phyloP scores from a whole-genome alignment of 305 asterid genomes.

The Rubia occidens region DNA sequence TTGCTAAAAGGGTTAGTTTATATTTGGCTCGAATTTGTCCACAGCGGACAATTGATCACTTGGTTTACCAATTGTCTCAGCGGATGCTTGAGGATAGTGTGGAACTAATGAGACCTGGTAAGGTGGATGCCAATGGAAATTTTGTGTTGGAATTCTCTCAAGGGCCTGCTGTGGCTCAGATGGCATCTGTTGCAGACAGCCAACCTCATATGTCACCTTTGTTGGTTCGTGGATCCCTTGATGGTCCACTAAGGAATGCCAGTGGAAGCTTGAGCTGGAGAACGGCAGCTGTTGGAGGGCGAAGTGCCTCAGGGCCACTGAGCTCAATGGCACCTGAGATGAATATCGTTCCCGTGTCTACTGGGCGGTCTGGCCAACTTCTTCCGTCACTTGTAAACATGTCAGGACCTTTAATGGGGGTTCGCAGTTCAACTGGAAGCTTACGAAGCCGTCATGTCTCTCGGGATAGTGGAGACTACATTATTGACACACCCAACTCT shows the following conservation, averaged over 20 bases:
- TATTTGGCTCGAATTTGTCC: constrained; percentile 98
- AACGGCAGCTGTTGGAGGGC: constrained; percentile 89
- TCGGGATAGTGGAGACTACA: constrained; percentile 95
- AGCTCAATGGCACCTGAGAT: constrained; percentile 93
- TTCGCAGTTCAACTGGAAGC: constrained; percentile 96
- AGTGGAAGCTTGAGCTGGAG: constrained; percentile 99
- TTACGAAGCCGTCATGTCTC: constrained; percentile 95
- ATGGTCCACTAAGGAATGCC: constrained; percentile 91
- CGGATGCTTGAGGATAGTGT: constrained; percentile 97
- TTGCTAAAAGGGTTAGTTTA: constrained; percentile 92
- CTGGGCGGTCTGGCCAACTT: constrained; percentile 96
- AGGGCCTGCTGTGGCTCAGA: constrained; percentile 74
- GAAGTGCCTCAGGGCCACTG: constrained; percentile 97
- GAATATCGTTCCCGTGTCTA: constrained; percentile 73
- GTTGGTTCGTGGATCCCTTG: constrained; percentile 94
- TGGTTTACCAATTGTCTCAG: constrained; percentile 97
- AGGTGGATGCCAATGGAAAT: constrained; percentile 62
- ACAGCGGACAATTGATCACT: constrained; percentile 93
- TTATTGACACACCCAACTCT: constrained; percentile 91
- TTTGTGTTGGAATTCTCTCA: constrained; percentile 86
- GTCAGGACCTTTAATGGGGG: constrained; percentile 99
- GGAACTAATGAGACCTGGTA: constrained; percentile 69
- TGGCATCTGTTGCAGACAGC: constrained; percentile 63
- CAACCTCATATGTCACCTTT: constrained; percentile 99
- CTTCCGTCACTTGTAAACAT: constrained; percentile 88